Base-by-base conservation (phyloP, 129 eudicot species). In the Arctium minus region DNA sequence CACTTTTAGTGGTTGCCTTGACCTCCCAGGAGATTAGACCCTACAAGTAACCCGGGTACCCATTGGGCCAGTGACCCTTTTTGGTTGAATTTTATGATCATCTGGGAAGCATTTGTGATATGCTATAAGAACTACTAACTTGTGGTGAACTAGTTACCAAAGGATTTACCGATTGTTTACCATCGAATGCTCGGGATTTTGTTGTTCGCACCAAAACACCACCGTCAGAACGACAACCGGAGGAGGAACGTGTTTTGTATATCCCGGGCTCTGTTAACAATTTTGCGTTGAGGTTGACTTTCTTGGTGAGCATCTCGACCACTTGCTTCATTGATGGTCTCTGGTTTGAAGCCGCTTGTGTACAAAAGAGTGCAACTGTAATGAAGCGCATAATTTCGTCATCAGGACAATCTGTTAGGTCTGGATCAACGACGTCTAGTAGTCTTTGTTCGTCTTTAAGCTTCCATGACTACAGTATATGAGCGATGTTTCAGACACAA, bases 281-380 rank as follows among this genome's bases (percentile, higher is more conserved):
- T 30, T 78, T 84, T 77, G 82, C 91, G 29, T 93, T 93, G 17
- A 93, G 94, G 72, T 27, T 77, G 73, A 93, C 96, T 72, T 88
- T 86, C 73, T 72, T 88, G 0, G 94, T 76, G 10, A 94, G 94
- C 98, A 92, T 92, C 81, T 83, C 89, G 31, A 92, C 70, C 31
- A 94, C 97, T 88, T 94, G 92, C 30, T 79, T 92, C 98, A 94
- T 92, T 17, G 87, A 84, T 0, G 97, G 98, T 86, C 98, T 88
- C 37, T 86, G 92, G 50, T 74, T 74, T 70, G 98, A 80, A 83
- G 85, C 84, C 39, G 92, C 90, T 84, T 92, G 97, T 17, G 93
- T 91, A 71, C 98, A 94, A 40, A 91, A 91, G 35, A 94, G 86
- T 6, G 97, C 96, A 77, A 92, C 85, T 40, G 84, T 87, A 39